Evolutionary conservation across 2,329 filamentous ascomycete genomes (phyloP).

Genomic region (Orbilia quercus): DNA sequence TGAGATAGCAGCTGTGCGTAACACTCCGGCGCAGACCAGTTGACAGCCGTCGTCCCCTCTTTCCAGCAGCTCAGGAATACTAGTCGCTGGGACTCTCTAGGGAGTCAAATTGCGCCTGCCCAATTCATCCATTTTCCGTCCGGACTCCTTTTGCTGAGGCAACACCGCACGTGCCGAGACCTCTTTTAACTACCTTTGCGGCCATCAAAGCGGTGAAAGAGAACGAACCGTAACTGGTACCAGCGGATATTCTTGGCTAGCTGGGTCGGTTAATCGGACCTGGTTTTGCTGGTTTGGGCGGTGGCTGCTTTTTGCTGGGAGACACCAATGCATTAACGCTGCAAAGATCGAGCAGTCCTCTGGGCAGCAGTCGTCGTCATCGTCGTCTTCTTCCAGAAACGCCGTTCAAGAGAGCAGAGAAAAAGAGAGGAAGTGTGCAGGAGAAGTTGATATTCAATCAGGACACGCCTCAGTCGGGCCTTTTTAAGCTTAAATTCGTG

Average conservation of each 20-base stretch:
- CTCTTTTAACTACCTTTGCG: constrained; percentile 9
- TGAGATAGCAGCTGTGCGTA: no score
- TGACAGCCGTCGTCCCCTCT: constrained; percentile 42
- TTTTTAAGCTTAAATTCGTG: constrained; percentile 57
- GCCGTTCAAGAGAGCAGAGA: not conserved
- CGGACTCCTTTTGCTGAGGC: constrained; percentile 55
- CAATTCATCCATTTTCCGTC: constrained; percentile 56
- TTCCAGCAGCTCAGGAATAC: constrained; percentile 43
- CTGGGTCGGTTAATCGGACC: constrained; percentile 53
- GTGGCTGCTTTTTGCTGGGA: constrained; percentile 28
- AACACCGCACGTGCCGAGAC: constrained; percentile 53
- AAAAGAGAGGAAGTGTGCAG: constrained; percentile 3
- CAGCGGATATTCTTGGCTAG: constrained; percentile 45
- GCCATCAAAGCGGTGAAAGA: constrained; percentile 47
- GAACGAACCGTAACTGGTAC: constrained; percentile 5
- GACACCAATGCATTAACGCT: not conserved
- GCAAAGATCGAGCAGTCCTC: no score
- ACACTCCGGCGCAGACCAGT: no score
- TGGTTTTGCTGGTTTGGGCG: constrained; percentile 43
- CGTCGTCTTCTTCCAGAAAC: not conserved
- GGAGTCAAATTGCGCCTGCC: constrained; percentile 54
- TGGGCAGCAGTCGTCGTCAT: no score
- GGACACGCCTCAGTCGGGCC: constrained; percentile 34
- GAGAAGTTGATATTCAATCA: constrained; percentile 16
- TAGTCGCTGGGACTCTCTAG: constrained; percentile 39